A percentile compares a stretch with the other conserved stretches of the same genome.
Evolutionary conservation across 768 basidiomycete species (phyloP).

Genomic region (Collybiopsis confluens): DNA sequence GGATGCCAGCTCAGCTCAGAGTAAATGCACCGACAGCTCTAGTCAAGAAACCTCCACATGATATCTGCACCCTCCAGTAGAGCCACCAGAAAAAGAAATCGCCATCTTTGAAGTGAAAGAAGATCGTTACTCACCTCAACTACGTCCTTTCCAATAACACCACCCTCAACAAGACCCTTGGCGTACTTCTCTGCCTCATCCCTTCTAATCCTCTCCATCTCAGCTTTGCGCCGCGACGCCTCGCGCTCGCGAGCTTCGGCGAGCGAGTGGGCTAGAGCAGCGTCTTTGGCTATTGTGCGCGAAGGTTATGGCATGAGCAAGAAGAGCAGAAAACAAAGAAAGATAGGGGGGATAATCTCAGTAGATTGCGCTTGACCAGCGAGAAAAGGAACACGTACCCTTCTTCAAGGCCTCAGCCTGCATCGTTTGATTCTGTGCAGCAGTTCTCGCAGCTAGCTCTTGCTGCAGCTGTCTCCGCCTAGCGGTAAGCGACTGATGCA

Average conservation of each 20-base stretch:
- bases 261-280: not conserved
- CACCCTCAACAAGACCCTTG: conserved; percentile 75
- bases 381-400: conserved; percentile 24
- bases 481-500: conserved; percentile 78
- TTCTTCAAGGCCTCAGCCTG: conserved; percentile 65
- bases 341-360: too few species aligned
- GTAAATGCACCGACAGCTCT: conserved; percentile 7
- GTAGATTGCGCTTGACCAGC: too few species aligned
- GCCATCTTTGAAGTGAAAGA: conserved; percentile 8
- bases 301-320: too few species aligned
- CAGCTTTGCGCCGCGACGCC: conserved; percentile 22
- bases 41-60: too few species aligned
- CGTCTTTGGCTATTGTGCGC: not conserved
- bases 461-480: conserved; percentile 81
- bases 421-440: conserved; percentile 60
- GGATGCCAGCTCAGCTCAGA: too few species aligned
- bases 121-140: conserved; percentile 50
- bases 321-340: conserved; percentile 22
- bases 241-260: conserved; percentile 15
- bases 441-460: conserved; percentile 80
- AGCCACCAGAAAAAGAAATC: too few species aligned
- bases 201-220: conserved; percentile 58
- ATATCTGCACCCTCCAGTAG: too few species aligned
- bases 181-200: conserved; percentile 91
- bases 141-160: conserved; percentile 64